These are phyloP conservation scores for Trypanosoma lewisi DNA, from an alignment of 208 protist species.

Conservation along the genomic window DNA sequence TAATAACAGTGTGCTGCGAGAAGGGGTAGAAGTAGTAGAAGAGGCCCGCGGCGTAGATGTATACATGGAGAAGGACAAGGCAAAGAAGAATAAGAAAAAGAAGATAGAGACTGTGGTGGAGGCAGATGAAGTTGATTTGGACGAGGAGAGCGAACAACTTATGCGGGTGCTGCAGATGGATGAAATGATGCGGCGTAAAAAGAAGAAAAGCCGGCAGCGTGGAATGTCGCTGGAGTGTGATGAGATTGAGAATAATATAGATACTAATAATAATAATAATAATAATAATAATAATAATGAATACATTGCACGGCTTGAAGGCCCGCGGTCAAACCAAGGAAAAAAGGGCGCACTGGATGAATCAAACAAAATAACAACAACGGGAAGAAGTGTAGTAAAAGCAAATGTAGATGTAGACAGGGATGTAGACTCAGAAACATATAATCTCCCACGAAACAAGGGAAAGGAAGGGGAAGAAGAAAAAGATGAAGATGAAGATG, in stretches of 20 bases:
- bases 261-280: not conserved
- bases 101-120: not conserved
- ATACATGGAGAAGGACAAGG: conserved; percentile 1
- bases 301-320: conserved; percentile 6
- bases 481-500: not conserved
- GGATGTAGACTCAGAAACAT: too few species aligned
- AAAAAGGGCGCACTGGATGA: not conserved
- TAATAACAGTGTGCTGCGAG: too few species aligned
- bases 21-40: not conserved
- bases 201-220: not conserved
- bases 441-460: too few species aligned
- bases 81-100: conserved; percentile 2
- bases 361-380: not conserved
- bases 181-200: conserved; percentile 11
- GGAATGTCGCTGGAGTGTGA: not conserved
- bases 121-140: conserved; percentile 2
- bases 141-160: conserved; percentile 31
- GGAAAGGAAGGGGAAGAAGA: not conserved
- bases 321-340: not conserved
- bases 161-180: conserved; percentile 31
- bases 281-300: not conserved
- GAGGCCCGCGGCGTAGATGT: conserved; percentile 1
- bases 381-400: too few species aligned
- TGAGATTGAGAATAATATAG: not conserved
- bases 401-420: too few species aligned